These are phyloP conservation scores for Sugiyamaella mastotermitis DNA, from an alignment of 805 yeast species.

Conservation along the genomic window DNA sequence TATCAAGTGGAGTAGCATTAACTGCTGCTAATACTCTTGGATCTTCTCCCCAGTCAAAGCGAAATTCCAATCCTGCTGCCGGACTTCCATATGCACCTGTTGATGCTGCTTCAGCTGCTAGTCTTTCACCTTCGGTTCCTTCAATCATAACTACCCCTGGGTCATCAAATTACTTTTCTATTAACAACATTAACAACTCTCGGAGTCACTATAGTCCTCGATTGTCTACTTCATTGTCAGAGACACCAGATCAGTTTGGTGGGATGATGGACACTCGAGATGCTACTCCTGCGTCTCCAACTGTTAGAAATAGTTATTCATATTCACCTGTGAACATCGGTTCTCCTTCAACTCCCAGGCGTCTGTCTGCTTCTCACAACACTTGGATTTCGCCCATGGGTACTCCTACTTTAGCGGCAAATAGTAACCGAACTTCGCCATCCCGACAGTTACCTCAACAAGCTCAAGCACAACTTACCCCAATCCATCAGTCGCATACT, in stretches of 20 bases:
- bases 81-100: neutral
- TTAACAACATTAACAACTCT: neutral
- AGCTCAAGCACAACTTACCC: conserved; percentile 1
- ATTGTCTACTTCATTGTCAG: conserved; percentile 1
- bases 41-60: conserved; percentile 5
- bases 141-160: too few species aligned
- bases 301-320: conserved; percentile 1
- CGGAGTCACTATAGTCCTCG: conserved; percentile 2
- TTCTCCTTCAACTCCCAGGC: conserved; percentile 10
- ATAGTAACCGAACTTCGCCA: conserved; percentile 2
- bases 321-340: conserved; percentile 12
- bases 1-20: conserved; percentile 6
- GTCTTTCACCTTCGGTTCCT: too few species aligned
- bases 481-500: too few species aligned
- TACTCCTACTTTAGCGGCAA: conserved; percentile 3
- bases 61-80: conserved; percentile 3
- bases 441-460: conserved; percentile 2
- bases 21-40: neutral
- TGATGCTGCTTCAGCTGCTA: conserved; percentile 3
- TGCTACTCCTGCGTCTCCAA: conserved; percentile 2
- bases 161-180: neutral
- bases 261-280: neutral
- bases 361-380: conserved; percentile 6
- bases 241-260: neutral
- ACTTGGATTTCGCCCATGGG: conserved; percentile 14